Evolutionary conservation across 2,329 filamentous ascomycete genomes (phyloP).

Genomic region (Colletotrichum spaethianum): DNA sequence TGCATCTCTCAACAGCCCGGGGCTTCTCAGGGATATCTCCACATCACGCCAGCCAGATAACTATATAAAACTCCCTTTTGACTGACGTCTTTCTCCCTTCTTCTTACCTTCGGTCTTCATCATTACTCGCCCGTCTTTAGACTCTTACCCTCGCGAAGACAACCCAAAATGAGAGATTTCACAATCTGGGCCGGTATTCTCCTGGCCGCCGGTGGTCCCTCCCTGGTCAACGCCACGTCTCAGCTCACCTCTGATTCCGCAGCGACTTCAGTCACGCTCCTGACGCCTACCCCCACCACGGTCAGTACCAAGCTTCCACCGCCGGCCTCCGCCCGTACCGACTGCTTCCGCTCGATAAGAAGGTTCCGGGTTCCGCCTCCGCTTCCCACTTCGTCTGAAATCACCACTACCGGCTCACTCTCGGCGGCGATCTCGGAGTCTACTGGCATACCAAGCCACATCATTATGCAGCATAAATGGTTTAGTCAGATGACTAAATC

Average conservation of each 20-base stretch:
- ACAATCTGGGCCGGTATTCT: not conserved
- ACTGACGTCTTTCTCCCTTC: not conserved
- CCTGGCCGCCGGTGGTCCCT: constrained; percentile 1
- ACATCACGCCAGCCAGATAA: not conserved
- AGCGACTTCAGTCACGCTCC: not conserved
- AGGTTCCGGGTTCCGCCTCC: not conserved
- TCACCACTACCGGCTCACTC: not conserved
- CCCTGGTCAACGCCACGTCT: not conserved
- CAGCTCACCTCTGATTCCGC: not conserved
- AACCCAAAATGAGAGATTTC: not conserved
- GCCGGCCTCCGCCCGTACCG: not conserved
- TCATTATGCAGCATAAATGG: not conserved
- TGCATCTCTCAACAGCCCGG: not conserved
- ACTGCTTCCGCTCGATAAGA: not conserved
- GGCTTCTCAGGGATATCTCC: not conserved
- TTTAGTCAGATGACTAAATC: not conserved
- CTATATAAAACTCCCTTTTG: constrained; percentile 1
- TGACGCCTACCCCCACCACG: not conserved
- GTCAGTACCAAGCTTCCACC: not conserved
- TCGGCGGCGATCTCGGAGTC: not conserved
- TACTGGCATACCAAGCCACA: not conserved
- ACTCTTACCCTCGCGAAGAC: not conserved
- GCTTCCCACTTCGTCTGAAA: not conserved
- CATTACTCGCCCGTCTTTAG: not conserved
- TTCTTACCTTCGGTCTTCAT: not conserved